These are phyloP conservation scores for Cavenderia fasciculata DNA, from an alignment of 78 protist genomes.

Conservation along the genomic window DNA sequence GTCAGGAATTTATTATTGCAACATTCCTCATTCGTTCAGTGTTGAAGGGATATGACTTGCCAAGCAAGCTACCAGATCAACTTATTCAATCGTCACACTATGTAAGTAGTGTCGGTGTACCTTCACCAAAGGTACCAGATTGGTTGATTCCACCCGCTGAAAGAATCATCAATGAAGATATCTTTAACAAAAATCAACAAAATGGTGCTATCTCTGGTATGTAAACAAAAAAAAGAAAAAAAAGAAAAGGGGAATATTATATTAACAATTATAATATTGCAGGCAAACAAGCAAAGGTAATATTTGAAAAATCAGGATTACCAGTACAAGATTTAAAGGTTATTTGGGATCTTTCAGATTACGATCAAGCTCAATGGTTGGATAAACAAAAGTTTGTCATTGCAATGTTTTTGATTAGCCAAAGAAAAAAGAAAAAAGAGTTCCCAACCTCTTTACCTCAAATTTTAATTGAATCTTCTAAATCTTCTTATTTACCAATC, in stretches of 20 bases:
- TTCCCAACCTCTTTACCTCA: conserved; percentile 19
- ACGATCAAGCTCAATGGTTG: conserved; percentile 29
- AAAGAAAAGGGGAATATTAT: no score
- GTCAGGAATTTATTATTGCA: conserved; percentile 75
- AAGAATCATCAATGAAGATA: conserved; percentile 43
- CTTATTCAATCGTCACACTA: conserved; percentile 24
- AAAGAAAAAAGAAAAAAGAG: conserved; percentile 60
- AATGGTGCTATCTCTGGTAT: conserved; percentile 26
- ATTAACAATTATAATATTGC: no score
- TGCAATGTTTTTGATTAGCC: conserved; percentile 59
- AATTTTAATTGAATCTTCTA: conserved; percentile 42
- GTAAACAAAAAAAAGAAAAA: no score
- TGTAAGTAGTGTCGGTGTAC: conserved; percentile 25
- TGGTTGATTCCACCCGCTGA: conserved; percentile 72
- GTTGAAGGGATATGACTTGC: conserved; percentile 58
- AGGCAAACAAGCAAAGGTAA: conserved; percentile 39
- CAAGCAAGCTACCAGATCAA: conserved; percentile 40
- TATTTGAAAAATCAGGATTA: conserved; percentile 57
- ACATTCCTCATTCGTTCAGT: conserved; percentile 42
- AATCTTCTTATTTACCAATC: conserved; percentile 5
- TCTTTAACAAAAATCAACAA: conserved; percentile 57
- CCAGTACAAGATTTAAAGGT: conserved; percentile 24
- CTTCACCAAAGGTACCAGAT: conserved; percentile 69
- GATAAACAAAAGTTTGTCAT: conserved; percentile 71
- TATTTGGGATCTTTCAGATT: conserved; percentile 65